Base-by-base conservation (phyloP, 176 grass and related monocot genomes). In the Aegilops sharonensis region DNA sequence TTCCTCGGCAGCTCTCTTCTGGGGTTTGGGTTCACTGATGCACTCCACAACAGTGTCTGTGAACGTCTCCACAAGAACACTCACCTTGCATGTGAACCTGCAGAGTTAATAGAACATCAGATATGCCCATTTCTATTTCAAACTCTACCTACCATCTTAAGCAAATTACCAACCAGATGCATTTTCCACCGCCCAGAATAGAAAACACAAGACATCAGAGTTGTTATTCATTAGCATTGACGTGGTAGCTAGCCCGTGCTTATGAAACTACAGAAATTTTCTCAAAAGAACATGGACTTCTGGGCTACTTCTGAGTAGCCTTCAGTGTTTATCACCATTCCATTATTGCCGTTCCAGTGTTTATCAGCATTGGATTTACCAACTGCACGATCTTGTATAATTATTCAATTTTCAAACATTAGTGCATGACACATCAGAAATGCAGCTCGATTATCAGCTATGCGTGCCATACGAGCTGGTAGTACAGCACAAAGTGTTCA, bases 61-160 rank as follows among this genome's bases (percentile, higher is more conserved):
- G 75, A 88, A 34, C 71, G 64, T 79, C 13, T 89, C 83, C 63
- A 97, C 61, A 31, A 36, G 63, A 35, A 98, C n/a, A 40, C 64
- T 91, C 72, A 81, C 89, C 87, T 88, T 97, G 87, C 76, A 97
- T 11, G 5, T 83, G 89, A 93, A 97, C 68, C 91, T 97, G 87
- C 73, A 81, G 25, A 84, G 35, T 72, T 81, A 13, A 47, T 2
- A 57, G 11, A 52, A 37, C 23, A 68, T 34, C 18, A 84, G 23
- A 37, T 20, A 81, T 70, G 64, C 11, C 37, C 37, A 70, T 52
- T 52, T 76, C 21, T 77, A 77, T 62, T 52, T 76, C 15, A 24
- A 70, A 56, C 37, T 43, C 20, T 61, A 27, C 10, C 24, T 18
- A 75, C 5, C 45, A 4, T 69, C 24, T 45, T 14, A 37, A 39